A percentile compares a stretch with the other conserved stretches of the same genome.
These are phyloP conservation scores for Colletotrichum siamense DNA, from an alignment of 2,329 filamentous ascomycete genomes.

Conservation along the genomic window DNA sequence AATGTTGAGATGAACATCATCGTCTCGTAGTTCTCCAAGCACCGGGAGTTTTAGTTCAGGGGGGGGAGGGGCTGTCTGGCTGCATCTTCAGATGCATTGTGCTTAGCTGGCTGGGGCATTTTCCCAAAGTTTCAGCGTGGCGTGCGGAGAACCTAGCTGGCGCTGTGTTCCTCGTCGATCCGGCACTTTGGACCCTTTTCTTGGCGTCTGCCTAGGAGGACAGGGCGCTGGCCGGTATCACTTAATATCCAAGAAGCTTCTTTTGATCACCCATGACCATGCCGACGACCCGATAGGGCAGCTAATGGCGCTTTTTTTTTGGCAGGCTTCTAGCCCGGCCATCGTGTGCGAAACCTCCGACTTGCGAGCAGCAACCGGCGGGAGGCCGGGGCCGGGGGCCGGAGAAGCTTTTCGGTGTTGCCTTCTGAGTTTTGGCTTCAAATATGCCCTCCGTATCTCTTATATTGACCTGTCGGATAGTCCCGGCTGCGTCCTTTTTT, in stretches of 20 bases:
- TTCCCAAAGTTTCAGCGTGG: background rate
- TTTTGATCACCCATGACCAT: background rate
- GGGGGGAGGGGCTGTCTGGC: background rate
- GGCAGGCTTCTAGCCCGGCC: background rate
- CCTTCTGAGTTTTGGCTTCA: background rate
- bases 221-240: background rate
- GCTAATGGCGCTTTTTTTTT: background rate
- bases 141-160: slow-evolving; percentile 8
- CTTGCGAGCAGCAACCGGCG: background rate
- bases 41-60: background rate
- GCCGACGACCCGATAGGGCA: background rate
- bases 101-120: background rate
- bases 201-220: background rate
- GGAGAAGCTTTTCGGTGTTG: background rate
- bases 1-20: slow-evolving; percentile 3
- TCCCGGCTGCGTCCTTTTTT: background rate
- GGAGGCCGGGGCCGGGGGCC: background rate
- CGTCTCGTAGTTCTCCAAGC: background rate
- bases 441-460: background rate
- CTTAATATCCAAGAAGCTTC: background rate
- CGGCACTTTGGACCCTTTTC: background rate
- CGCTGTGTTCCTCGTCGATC: background rate
- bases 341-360: background rate
- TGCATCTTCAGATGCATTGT: background rate
- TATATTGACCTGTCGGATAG: background rate